Evolutionary conservation across 129 eudicot species (phyloP), one percentile per base, ranked within the genome.

Genomic region (Rutidosis leptorrhynchoides): DNA sequence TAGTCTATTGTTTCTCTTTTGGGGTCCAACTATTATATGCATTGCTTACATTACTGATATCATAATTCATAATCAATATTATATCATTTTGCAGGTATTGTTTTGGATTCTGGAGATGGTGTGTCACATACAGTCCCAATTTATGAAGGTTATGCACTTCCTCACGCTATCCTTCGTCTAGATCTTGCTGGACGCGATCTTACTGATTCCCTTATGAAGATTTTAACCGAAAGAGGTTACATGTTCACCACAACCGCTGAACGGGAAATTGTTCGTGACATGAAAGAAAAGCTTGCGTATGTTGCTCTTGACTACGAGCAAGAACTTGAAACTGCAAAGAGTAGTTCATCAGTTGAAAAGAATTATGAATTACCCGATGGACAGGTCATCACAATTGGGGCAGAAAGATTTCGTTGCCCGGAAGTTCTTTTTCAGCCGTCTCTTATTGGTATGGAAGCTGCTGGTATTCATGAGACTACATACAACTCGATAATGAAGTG

Each of bases 211-310:
- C 81, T 86, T 26, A 86, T 86, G 95, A 86, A 86, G 74, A 86
- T 86, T 61, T 74, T 86, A 43, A 86, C 95, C 0, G 89, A 86
- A 40, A 86, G 95, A 81, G 95, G 95, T 75, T 86, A 86, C 79
- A 86, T 86, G 95, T 86, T 86, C 79, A 86, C 95, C 70, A 86
- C 95, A 72, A 80, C 89, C 25, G 95, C 95, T 12, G 95, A 86
- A 56, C 95, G 95, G 84, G 94, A 86, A 83, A 86, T 86, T 80
- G 94, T 86, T 29, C 89, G 94, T 78, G 94, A 86, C 51, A 78
- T 86, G 74, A 86, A 86, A 74, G 94, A 86, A 28, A 86, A 86
- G 63, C 89, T 86, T 68, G 94, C 94, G 7, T 86, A 86, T 15
- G 89, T 86, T 4, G 94, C 93, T 10, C 82, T 86, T 2, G 94